Evolutionary conservation across 108 stramenopile genomes (phyloP).

Genomic region (Bacterosira constricta): DNA sequence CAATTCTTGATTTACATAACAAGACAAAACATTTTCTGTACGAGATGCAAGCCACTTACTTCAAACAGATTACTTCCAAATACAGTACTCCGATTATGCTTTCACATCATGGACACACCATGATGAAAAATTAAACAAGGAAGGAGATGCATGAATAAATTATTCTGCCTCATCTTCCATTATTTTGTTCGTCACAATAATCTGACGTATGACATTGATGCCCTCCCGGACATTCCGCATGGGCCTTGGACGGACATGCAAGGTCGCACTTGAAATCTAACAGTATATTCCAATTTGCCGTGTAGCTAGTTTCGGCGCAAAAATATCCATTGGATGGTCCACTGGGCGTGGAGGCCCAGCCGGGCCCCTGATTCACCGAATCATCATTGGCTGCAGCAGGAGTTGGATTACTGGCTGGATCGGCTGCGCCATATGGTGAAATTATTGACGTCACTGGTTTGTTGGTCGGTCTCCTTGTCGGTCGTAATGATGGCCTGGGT

Average conservation of each 20-base stretch:
- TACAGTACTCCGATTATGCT: no score
- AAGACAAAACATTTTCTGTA: no score
- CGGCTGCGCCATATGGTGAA: background rate
- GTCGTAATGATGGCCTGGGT: constrained; percentile 7
- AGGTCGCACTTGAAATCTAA: constrained; percentile 41
- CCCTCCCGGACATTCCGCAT: constrained; percentile 37
- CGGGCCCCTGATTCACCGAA: background rate
- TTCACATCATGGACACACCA: no score
- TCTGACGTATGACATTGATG: constrained; percentile 29
- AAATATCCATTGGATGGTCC: constrained; percentile 12
- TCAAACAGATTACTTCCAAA: no score
- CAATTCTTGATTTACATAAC: no score
- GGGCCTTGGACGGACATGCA: constrained; percentile 18
- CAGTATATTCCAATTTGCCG: constrained; percentile 46
- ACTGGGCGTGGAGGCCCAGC: background rate
- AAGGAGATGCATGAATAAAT: no score
- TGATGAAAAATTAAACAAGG: no score
- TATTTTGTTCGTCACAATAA: constrained; percentile 21
- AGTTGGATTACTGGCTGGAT: background rate
- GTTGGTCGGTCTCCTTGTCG: no score
- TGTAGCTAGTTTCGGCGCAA: constrained; percentile 32
- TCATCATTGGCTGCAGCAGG: background rate
- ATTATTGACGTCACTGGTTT: constrained; percentile 4
- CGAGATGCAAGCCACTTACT: no score
- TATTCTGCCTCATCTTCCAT: no score